phyloP scores from a whole-genome alignment of 176 grass and related monocot species.

The Ensete glaucum region DNA sequence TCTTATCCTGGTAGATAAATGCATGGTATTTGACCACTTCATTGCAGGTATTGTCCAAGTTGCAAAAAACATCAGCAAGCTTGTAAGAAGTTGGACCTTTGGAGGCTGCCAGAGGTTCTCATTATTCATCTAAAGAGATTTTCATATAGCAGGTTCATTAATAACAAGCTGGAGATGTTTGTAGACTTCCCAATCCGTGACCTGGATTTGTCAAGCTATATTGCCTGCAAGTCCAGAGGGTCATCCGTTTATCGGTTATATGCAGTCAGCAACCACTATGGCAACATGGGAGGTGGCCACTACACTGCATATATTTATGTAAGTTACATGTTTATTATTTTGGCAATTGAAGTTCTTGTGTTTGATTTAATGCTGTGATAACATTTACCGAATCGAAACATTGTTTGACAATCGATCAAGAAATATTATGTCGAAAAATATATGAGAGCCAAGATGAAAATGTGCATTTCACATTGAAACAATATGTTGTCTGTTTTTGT shows the following conservation, averaged over 20 bases:
- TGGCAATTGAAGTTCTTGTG: not conserved
- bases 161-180: constrained; percentile 18
- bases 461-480: too few relatives aligned
- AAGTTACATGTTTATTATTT: not conserved
- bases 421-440: too few relatives aligned
- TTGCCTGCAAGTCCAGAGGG: constrained; percentile 4
- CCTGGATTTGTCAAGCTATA: constrained; percentile 3
- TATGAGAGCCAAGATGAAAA: too few relatives aligned
- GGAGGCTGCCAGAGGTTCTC: constrained; percentile 12
- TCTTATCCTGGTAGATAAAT: not conserved
- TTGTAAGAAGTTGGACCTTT: constrained; percentile 12
- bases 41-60: constrained; percentile 13
- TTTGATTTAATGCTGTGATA: not conserved
- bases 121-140: constrained; percentile 17
- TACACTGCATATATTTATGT: constrained; percentile 17
- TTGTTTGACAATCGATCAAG: not conserved
- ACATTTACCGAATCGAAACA: not conserved
- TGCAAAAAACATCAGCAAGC: constrained; percentile 17
- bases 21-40: not conserved
- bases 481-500: too few relatives aligned
- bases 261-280: constrained; percentile 14
- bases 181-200: constrained; percentile 15
- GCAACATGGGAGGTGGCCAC: constrained; percentile 17
- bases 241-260: constrained; percentile 6
- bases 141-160: constrained; percentile 5